Conservation (phyloP, 805 yeast genomes). For the Nakazawaea anatomiae region DNA sequence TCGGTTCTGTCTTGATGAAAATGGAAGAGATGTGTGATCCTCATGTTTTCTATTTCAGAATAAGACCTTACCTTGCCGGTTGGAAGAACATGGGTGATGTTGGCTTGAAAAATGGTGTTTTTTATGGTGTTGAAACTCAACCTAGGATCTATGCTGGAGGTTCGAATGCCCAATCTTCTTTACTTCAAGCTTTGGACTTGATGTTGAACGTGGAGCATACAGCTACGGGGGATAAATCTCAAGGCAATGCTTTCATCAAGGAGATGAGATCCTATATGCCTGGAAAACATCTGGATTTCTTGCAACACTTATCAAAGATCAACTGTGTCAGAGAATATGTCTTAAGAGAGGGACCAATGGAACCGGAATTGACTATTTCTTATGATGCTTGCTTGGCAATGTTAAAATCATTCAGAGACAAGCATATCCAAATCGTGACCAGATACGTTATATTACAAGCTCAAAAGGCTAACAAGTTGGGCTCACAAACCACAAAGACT, state of each 20-base stretch:
- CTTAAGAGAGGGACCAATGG: slow-evolving; percentile 23
- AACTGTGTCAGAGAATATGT: slow-evolving; percentile 67
- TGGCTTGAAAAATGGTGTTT: slow-evolving; percentile 72
- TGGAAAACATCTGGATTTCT: slow-evolving; percentile 70
- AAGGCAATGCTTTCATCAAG: slow-evolving; percentile 49
- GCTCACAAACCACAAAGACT: slow-evolving; percentile 43
- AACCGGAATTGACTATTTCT: slow-evolving; percentile 58
- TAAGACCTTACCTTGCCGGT: slow-evolving; percentile 89
- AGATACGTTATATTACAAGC: slow-evolving; percentile 82
- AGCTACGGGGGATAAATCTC: slow-evolving; percentile 54
- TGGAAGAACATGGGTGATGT: slow-evolving; percentile 89
- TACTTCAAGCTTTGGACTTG: slow-evolving; percentile 82
- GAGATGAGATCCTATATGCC: slow-evolving; percentile 94
- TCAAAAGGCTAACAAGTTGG: slow-evolving; percentile 43
- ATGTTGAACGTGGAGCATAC: slow-evolving; percentile 70
- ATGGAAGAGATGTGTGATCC: slow-evolving; percentile 97
- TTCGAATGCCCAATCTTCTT: slow-evolving; percentile 87
- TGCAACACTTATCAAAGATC: slow-evolving; percentile 50
- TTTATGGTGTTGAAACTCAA: slow-evolving; percentile 59
- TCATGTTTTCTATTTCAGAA: slow-evolving; percentile 77
- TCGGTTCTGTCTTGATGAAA: slow-evolving; percentile 67
- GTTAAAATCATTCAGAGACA: slow-evolving; percentile 84
- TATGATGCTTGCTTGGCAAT: slow-evolving; percentile 89
- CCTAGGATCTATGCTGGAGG: slow-evolving; percentile 77
- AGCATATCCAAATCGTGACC: slow-evolving; percentile 89